A percentile compares a stretch with the other conserved stretches of the same genome.
These are phyloP conservation scores for Hypoxylon subgilvum DNA, from an alignment of 495 filamentous ascomycete genomes.

Conservation along the genomic window DNA sequence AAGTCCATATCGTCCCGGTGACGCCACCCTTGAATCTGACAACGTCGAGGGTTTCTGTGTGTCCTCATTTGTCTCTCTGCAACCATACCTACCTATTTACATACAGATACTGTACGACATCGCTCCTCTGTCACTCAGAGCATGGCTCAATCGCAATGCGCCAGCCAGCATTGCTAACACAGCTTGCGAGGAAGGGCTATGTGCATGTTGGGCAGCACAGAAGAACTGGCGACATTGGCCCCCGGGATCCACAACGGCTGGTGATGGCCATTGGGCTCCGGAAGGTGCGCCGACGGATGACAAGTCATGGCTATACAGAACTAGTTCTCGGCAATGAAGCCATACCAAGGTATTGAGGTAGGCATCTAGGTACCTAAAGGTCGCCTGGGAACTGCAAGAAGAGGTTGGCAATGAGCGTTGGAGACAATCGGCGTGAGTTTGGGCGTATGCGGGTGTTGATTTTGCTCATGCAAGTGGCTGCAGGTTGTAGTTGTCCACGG, in stretches of 20 bases:
- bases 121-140: background rate
- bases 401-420: too few species aligned
- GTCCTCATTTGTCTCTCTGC: background rate
- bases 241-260: too few species aligned
- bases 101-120: constrained; percentile 1
- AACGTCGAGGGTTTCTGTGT: background rate
- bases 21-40: constrained; percentile 1
- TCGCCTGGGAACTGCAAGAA: too few species aligned
- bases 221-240: too few species aligned
- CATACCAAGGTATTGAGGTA: too few species aligned
- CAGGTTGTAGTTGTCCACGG: constrained; percentile 27
- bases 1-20: constrained; percentile 18
- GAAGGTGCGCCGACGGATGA: too few species aligned
- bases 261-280: too few species aligned
- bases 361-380: too few species aligned
- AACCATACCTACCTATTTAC: background rate
- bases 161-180: constrained; percentile 12
- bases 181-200: background rate
- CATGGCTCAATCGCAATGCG: constrained; percentile 5
- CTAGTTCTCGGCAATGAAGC: too few species aligned
- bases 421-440: background rate
- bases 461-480: constrained; percentile 11
- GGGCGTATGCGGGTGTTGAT: constrained; percentile 7
- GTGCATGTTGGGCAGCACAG: constrained; percentile 5
- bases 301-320: too few species aligned